A percentile compares a stretch with the other conserved stretches of the same genome.
Evolutionary conservation across 257 asterid genomes (phyloP).

Genomic region (Knoxia roxburghii): DNA sequence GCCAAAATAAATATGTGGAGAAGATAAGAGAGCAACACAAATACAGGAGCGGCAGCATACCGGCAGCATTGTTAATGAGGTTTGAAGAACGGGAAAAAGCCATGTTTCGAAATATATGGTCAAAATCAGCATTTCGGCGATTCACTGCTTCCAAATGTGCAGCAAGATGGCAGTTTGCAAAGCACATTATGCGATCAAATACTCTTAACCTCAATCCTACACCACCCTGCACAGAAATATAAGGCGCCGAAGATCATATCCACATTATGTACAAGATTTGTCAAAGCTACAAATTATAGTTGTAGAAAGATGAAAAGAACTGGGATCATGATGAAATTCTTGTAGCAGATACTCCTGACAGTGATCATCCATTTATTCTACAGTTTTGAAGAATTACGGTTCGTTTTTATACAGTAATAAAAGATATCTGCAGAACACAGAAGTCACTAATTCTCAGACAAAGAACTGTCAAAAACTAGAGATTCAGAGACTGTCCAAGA

Average conservation of each 20-base stretch:
- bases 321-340: not conserved
- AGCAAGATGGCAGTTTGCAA: constrained; percentile 84
- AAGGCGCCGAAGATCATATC: not conserved
- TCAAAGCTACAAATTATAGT: not conserved
- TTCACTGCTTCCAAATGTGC: constrained; percentile 98
- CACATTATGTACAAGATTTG: too few relatives aligned
- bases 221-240: constrained; percentile 61
- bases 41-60: constrained; percentile 73
- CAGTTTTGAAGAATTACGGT: not conserved
- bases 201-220: constrained; percentile 95
- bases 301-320: not conserved
- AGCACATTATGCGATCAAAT: constrained; percentile 80
- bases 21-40: constrained; percentile 70
- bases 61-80: constrained; percentile 58
- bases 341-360: not conserved
- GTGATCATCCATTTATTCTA: not conserved
- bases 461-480: too few relatives aligned
- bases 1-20: constrained; percentile 64
- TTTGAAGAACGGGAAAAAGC: constrained; percentile 64
- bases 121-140: constrained; percentile 83
- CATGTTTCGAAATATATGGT: constrained; percentile 82
- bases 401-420: not conserved
- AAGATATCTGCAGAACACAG: too few relatives aligned
- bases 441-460: too few relatives aligned
- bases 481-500: too few relatives aligned